These are phyloP conservation scores for Fusarium drepaniforme DNA, from an alignment of 2,329 filamentous ascomycete genomes.

Conservation along the genomic window DNA sequence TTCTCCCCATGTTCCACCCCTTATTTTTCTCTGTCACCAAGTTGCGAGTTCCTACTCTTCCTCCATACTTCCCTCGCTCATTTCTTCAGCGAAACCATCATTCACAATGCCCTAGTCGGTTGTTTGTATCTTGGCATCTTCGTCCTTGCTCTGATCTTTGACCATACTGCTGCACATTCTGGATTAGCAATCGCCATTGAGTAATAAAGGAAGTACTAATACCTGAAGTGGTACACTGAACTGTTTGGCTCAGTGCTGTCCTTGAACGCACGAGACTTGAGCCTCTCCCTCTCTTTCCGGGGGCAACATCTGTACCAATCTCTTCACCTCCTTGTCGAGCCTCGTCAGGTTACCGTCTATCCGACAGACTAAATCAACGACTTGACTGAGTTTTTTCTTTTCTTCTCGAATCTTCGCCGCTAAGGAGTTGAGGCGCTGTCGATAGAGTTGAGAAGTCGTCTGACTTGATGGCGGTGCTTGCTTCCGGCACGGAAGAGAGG, in stretches of 20 bases:
- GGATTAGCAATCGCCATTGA: not conserved
- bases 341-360: not conserved
- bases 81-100: not conserved
- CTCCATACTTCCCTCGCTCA: fast-evolving
- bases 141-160: not conserved
- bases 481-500: not conserved
- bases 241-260: not conserved
- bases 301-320: not conserved
- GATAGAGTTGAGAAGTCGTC: not conserved
- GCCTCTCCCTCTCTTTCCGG: not conserved
- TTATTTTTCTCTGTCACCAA: not conserved
- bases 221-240: not conserved
- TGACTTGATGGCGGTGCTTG: not conserved
- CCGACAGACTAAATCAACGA: not conserved
- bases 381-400: not conserved
- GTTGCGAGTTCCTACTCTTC: not conserved
- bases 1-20: not conserved
- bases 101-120: not conserved
- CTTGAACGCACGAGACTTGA: not conserved
- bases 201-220: not conserved
- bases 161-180: not conserved
- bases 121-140: not conserved
- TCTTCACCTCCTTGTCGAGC: not conserved
- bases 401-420: not conserved
- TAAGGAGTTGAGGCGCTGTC: not conserved